phyloP scores from a whole-genome alignment of 2,329 filamentous ascomycete genomes.

The Ophiocordyceps unilateralis region DNA sequence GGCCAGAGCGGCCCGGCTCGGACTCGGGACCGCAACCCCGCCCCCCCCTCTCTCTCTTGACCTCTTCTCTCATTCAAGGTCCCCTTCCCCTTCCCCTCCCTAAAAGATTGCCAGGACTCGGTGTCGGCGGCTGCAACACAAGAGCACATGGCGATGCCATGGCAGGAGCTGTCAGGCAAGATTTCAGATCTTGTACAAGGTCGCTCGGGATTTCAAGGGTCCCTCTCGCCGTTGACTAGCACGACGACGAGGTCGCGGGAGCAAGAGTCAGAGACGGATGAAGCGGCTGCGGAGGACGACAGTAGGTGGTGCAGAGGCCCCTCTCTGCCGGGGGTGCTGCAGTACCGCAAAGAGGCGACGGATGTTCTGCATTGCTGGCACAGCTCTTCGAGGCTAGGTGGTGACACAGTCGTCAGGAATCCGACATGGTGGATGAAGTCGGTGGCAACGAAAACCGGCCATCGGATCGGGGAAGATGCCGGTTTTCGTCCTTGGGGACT shows the following conservation, averaged over 20 bases:
- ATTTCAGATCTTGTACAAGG: conserved; percentile 4
- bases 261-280: not conserved
- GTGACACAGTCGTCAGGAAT: conserved; percentile 1
- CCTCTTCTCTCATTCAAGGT: too few species aligned
- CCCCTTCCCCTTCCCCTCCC: not conserved
- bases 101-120: not conserved
- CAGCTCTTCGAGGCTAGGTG: not conserved
- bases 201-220: conserved; percentile 1
- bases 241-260: not conserved
- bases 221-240: not conserved
- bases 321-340: too few species aligned
- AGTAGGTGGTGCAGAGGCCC: not conserved
- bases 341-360: not conserved
- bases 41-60: not conserved
- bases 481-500: not conserved
- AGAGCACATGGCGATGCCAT: conserved; percentile 1
- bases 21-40: not conserved
- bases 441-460: conserved; percentile 2
- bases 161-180: conserved; percentile 1
- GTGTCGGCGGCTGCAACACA: conserved; percentile 1
- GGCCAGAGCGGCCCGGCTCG: not conserved
- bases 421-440: conserved; percentile 1
- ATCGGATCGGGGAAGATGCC: conserved; percentile 1
- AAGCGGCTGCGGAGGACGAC: not conserved
- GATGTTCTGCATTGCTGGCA: conserved; percentile 3